phyloP scores from a whole-genome alignment of 2,329 filamentous ascomycete genomes.

The Fusarium verrucosum region DNA sequence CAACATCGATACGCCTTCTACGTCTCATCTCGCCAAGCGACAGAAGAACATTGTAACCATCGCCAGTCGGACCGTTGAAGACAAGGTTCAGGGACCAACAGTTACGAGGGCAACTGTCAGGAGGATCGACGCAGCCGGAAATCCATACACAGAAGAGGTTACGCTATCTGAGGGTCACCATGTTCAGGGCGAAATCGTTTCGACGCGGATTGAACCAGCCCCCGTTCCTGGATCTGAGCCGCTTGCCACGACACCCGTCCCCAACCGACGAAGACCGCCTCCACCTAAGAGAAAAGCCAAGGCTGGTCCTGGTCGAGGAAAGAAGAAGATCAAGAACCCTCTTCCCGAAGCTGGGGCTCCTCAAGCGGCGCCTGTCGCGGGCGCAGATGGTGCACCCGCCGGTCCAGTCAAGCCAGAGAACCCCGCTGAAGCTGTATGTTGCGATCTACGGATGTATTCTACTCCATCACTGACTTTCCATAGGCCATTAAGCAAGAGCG shows the following conservation, averaged over 20 bases:
- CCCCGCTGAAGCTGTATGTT: slow-evolving; percentile 48
- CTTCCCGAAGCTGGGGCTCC: slow-evolving; percentile 50
- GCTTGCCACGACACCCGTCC: slow-evolving; percentile 55
- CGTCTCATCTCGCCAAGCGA: slow-evolving; percentile 68
- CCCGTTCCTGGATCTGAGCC: slow-evolving; percentile 58
- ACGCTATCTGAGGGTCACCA: slow-evolving; percentile 81
- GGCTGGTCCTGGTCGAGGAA: slow-evolving; percentile 76
- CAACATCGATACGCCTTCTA: slow-evolving; percentile 62
- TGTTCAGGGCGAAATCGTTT: slow-evolving; percentile 83
- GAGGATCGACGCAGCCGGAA: slow-evolving; percentile 79
- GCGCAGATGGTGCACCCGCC: slow-evolving; percentile 50
- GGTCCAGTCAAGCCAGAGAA: slow-evolving; percentile 52
- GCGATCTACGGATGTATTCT: background rate
- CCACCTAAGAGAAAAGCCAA: slow-evolving; percentile 84
- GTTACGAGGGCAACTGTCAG: slow-evolving; percentile 83
- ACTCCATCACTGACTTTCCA: slow-evolving; percentile 29
- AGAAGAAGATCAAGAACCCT: slow-evolving; percentile 76
- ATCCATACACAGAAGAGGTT: slow-evolving; percentile 84
- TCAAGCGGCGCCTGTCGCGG: slow-evolving; percentile 48
- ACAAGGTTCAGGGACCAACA: slow-evolving; percentile 59
- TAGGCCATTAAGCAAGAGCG: slow-evolving; percentile 56
- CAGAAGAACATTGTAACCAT: slow-evolving; percentile 69
- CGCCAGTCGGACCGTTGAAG: slow-evolving; percentile 61
- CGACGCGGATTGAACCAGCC: slow-evolving; percentile 64
- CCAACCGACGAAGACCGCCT: slow-evolving; percentile 70